Conservation (phyloP, 306 rosid genomes). For the Sophora flavescens region DNA sequence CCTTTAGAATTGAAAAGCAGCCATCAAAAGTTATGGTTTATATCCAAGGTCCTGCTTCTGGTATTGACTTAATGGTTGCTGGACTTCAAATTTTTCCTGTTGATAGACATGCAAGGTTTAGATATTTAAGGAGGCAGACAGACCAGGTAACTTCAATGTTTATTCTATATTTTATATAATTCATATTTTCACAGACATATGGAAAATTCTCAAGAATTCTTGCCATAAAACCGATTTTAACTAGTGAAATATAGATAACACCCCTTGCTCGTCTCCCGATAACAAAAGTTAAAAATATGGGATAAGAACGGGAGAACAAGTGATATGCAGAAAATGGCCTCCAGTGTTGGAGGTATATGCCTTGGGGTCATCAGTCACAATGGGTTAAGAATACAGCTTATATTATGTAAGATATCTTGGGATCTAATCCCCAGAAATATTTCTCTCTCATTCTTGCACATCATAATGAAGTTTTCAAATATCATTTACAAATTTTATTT, state of each 20-base stretch:
- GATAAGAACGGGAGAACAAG: neutral
- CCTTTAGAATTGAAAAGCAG: conserved; percentile 92
- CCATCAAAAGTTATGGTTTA: conserved; percentile 85
- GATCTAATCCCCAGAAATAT: too few species aligned
- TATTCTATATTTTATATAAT: conserved; percentile 6
- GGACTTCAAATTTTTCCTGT: conserved; percentile 96
- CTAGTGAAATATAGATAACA: neutral
- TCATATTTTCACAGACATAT: conserved; percentile 12
- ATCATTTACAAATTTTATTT: too few species aligned
- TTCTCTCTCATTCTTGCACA: too few species aligned
- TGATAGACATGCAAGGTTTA: conserved; percentile 79
- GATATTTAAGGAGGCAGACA: conserved; percentile 67
- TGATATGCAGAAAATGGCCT: neutral
- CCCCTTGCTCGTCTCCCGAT: neutral
- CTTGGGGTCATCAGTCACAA: neutral
- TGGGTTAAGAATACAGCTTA: neutral
- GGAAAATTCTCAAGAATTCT: neutral
- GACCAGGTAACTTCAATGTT: conserved; percentile 66
- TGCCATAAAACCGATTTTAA: neutral
- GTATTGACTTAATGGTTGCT: conserved; percentile 84
- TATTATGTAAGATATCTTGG: neutral
- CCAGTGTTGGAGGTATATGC: neutral
- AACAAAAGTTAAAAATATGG: neutral
- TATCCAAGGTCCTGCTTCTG: conserved; percentile 88
- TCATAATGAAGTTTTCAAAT: too few species aligned